Percentiles rank a stretch among this genome's conserved stretches.
phyloP scores from a whole-genome alignment of 225 moss, liverwort and hornwort genomes.

The Sphagnum contortum region DNA sequence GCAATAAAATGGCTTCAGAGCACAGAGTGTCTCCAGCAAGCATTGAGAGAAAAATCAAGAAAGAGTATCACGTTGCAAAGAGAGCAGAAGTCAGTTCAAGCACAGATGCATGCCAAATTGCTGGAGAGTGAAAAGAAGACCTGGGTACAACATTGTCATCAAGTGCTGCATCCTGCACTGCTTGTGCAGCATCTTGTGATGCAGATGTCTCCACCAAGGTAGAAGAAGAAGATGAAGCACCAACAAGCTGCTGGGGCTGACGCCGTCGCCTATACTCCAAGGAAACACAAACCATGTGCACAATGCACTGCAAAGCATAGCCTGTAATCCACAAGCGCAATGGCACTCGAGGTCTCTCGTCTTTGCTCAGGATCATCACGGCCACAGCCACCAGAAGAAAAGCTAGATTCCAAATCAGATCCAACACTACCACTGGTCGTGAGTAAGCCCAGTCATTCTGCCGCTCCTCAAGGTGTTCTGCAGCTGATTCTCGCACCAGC shows the following conservation, averaged over 20 bases:
- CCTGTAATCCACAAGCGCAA: conserved; percentile 86
- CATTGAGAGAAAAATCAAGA: too few species aligned
- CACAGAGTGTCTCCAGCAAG: too few species aligned
- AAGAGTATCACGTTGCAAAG: too few species aligned
- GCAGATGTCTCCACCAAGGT: conserved; percentile 8
- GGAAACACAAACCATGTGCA: conserved; percentile 97
- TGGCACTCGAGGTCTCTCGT: conserved; percentile 49
- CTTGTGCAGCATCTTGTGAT: conserved; percentile 15
- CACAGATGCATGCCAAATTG: conserved; percentile 35
- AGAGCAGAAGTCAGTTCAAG: too few species aligned
- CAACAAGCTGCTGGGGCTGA: conserved; percentile 21
- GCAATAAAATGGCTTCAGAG: too few species aligned
- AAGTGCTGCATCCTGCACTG: conserved; percentile 54
- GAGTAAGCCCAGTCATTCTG: conserved; percentile 99
- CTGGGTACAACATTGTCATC: conserved; percentile 61
- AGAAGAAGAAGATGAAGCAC: conserved; percentile 6
- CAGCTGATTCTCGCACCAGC: conserved; percentile 96
- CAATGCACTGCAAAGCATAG: conserved; percentile 80
- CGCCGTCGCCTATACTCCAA: conserved; percentile 84
- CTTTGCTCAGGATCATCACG: conserved; percentile 55
- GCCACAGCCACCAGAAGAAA: conserved; percentile 78
- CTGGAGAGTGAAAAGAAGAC: conserved; percentile 2
- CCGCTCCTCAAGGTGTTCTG: conserved; percentile 96
- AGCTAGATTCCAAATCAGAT: conserved; percentile 96
- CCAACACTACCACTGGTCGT: conserved; percentile 90